Evolutionary conservation across 257 asterid species (phyloP).

Genomic region (Catharanthus roseus): DNA sequence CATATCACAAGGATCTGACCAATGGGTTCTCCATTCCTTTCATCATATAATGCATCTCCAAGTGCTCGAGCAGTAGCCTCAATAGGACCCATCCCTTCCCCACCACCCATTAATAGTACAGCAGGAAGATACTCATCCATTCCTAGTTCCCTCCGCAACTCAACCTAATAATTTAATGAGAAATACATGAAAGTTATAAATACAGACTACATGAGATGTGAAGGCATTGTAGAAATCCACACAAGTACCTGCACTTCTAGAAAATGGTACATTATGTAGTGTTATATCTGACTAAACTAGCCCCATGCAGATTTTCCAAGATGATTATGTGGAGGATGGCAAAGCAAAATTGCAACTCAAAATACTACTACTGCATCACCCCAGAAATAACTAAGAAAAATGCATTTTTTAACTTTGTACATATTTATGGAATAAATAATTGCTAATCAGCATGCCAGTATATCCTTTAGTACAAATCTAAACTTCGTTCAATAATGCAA

Average conservation of each 20-base stretch:
- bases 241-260: not conserved
- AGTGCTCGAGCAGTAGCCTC: slow-evolving; percentile 97
- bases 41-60: slow-evolving; percentile 71
- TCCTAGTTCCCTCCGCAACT: slow-evolving; percentile 75
- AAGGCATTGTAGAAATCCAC: not conserved
- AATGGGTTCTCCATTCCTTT: slow-evolving; percentile 54
- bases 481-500: no score
- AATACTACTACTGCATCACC: not conserved
- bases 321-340: not conserved
- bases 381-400: not conserved
- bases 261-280: not conserved
- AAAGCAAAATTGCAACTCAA: not conserved
- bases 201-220: not conserved
- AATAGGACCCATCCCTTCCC: slow-evolving; percentile 99
- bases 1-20: slow-evolving; percentile 94
- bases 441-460: not conserved
- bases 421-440: not conserved
- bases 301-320: not conserved
- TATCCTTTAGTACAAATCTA: not conserved
- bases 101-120: slow-evolving; percentile 94
- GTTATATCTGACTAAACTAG: not conserved
- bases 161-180: slow-evolving; percentile 36
- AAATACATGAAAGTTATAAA: not conserved
- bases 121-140: slow-evolving; percentile 89
- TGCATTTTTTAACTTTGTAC: not conserved